Conservation (phyloP, 139 green algal species). For the Asterochloris sp. region DNA sequence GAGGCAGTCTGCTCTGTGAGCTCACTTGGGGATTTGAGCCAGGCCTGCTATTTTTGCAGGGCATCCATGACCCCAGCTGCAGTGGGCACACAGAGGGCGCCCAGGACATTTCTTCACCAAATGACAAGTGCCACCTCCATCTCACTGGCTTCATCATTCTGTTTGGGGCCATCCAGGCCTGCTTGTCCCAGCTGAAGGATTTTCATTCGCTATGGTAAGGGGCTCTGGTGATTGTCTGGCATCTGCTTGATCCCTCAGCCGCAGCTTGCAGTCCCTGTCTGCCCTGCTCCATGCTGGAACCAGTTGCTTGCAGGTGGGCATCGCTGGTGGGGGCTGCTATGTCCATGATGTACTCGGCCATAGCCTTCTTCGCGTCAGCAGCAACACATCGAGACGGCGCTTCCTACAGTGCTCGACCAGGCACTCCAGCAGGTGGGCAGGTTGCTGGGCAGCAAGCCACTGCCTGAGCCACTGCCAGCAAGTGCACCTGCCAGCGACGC, state of each 20-base stretch:
- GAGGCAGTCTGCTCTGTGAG: not conserved
- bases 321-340: slow-evolving; percentile 55
- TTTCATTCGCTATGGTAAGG: slow-evolving; percentile 54
- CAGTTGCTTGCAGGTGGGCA: slow-evolving; percentile 42
- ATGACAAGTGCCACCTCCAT: slow-evolving; percentile 21
- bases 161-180: slow-evolving; percentile 48
- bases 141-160: slow-evolving; percentile 36
- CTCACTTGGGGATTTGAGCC: not conserved
- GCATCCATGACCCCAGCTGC: slow-evolving; percentile 18
- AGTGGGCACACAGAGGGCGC: slow-evolving; percentile 10
- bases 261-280: not conserved
- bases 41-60: not conserved
- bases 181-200: slow-evolving; percentile 48
- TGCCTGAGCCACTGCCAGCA: no score
- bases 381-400: not conserved
- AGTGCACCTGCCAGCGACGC: no score
- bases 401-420: slow-evolving; percentile 4
- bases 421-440: not conserved
- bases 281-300: not conserved
- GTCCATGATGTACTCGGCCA: slow-evolving; percentile 48
- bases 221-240: not conserved
- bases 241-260: not conserved
- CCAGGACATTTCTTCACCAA: not conserved
- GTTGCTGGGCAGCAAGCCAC: no score
- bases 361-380: slow-evolving; percentile 33